Percentiles rank a stretch among this genome's conserved stretches.
Conservation (phyloP, 2,329 filamentous ascomycete genomes). For the Trichophyton equinum region DNA sequence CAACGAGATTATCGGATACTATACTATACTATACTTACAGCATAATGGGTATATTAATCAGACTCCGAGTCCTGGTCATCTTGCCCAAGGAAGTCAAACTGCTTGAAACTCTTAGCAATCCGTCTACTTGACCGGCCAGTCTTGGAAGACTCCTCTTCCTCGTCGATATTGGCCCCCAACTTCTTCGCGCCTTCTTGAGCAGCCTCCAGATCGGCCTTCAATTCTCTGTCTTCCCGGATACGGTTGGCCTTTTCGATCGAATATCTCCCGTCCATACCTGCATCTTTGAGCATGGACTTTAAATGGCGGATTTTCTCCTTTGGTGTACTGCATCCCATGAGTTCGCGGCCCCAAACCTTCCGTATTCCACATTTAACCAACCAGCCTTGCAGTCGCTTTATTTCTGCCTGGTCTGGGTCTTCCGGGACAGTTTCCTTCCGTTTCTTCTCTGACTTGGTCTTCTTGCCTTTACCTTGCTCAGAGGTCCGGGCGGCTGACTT, state of each 20-base stretch:
- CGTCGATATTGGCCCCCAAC: constrained; percentile 51
- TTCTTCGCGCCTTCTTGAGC: constrained; percentile 68
- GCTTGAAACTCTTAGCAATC: constrained; percentile 32
- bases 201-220: constrained; percentile 69
- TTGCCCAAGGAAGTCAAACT: constrained; percentile 50
- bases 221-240: constrained; percentile 77
- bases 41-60: background rate
- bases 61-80: constrained; percentile 52
- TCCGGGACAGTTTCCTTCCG: constrained; percentile 35
- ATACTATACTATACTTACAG: background rate
- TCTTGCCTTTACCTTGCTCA: constrained; percentile 19
- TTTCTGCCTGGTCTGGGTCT: constrained; percentile 59
- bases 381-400: constrained; percentile 78
- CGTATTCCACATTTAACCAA: constrained; percentile 82
- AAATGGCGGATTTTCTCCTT: constrained; percentile 76
- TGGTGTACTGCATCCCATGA: constrained; percentile 60
- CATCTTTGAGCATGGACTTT: constrained; percentile 61
- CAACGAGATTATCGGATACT: background rate
- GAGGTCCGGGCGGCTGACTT: constrained; percentile 17
- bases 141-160: constrained; percentile 32
- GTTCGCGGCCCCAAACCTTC: constrained; percentile 79
- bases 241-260: constrained; percentile 70
- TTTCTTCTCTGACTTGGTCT: constrained; percentile 24
- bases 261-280: constrained; percentile 81
- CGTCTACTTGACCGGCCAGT: constrained; percentile 28